A percentile compares a stretch with the other conserved stretches of the same genome.
Conservation (phyloP, 176 grass and related monocot genomes). For the Luzula sylvatica region DNA sequence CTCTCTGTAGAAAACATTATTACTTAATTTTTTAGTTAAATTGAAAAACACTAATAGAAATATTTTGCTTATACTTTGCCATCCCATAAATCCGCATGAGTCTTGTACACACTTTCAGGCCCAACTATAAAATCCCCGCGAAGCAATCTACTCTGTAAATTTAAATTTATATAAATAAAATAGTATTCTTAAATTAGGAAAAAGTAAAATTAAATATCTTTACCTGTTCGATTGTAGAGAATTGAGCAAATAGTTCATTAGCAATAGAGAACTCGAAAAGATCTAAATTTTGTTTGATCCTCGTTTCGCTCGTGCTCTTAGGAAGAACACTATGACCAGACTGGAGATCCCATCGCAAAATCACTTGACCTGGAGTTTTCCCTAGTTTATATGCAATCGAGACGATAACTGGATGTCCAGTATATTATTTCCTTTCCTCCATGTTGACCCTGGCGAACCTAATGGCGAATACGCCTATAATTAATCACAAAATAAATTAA, state of each 20-base stretch:
- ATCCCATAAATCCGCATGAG: slow-evolving; percentile 48
- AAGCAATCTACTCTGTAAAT: slow-evolving; percentile 27
- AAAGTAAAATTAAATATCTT: background rate
- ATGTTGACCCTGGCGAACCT: slow-evolving; percentile 25
- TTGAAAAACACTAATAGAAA: no score
- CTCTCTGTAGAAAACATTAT: slow-evolving; percentile 48
- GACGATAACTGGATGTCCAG: slow-evolving; percentile 9
- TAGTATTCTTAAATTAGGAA: background rate
- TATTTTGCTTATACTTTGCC: slow-evolving; percentile 41
- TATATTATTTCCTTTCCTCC: slow-evolving; percentile 27
- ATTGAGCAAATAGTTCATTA: slow-evolving; percentile 22
- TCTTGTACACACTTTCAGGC: slow-evolving; percentile 24
- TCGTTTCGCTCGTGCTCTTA: slow-evolving; percentile 28
- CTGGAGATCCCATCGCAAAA: slow-evolving; percentile 33
- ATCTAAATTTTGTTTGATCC: slow-evolving; percentile 40
- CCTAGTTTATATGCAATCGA: slow-evolving; percentile 28
- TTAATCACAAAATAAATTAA: background rate
- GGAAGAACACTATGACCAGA: slow-evolving; percentile 38
- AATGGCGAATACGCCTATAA: no score
- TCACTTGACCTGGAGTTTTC: slow-evolving; percentile 37
- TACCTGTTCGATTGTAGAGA: slow-evolving; percentile 46
- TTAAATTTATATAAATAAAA: slow-evolving; percentile 9
- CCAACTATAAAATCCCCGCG: slow-evolving; percentile 13
- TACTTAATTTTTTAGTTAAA: slow-evolving; percentile 27
- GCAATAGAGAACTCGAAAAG: slow-evolving; percentile 46